A percentile compares a stretch with the other conserved stretches of the same genome.
These are phyloP conservation scores for Schwanniomyces pseudopolymorphus DNA, from an alignment of 805 yeast genomes.

Conservation along the genomic window DNA sequence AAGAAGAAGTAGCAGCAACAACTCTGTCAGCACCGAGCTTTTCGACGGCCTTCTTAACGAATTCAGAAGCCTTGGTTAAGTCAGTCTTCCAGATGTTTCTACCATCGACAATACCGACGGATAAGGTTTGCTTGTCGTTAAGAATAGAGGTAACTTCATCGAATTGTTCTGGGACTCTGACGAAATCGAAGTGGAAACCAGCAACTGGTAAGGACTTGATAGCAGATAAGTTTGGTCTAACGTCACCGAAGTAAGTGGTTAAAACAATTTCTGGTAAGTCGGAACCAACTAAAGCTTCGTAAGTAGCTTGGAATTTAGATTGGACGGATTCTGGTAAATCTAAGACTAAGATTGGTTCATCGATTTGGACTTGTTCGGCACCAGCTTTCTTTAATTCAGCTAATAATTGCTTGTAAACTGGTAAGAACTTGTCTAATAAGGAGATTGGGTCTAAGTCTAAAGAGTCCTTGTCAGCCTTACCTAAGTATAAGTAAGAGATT, in stretches of 20 bases:
- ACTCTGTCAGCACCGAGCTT: constrained; percentile 86
- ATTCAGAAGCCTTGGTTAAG: constrained; percentile 79
- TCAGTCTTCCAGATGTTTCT: constrained; percentile 99
- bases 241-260: constrained; percentile 97
- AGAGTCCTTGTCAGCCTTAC: constrained; percentile 98
- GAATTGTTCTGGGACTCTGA: constrained; percentile 94
- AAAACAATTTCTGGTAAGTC: constrained; percentile 74
- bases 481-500: constrained; percentile 88
- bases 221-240: constrained; percentile 91
- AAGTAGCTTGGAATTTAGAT: constrained; percentile 87
- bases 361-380: constrained; percentile 92
- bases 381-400: constrained; percentile 90
- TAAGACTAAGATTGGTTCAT: constrained; percentile 94
- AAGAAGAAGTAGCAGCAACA: constrained; percentile 91
- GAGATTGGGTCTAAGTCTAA: constrained; percentile 91
- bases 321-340: constrained; percentile 85
- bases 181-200: constrained; percentile 95
- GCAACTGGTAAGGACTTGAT: constrained; percentile 88
- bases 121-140: constrained; percentile 70
- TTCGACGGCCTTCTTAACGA: constrained; percentile 79
- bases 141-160: constrained; percentile 74
- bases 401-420: constrained; percentile 89
- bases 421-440: constrained; percentile 83
- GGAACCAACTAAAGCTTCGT: constrained; percentile 67
- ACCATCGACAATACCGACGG: constrained; percentile 98